Evolutionary conservation across 345 rosid genomes (phyloP), one percentile per base, ranked within the genome.

Genomic region (Melastoma malabathricum): DNA sequence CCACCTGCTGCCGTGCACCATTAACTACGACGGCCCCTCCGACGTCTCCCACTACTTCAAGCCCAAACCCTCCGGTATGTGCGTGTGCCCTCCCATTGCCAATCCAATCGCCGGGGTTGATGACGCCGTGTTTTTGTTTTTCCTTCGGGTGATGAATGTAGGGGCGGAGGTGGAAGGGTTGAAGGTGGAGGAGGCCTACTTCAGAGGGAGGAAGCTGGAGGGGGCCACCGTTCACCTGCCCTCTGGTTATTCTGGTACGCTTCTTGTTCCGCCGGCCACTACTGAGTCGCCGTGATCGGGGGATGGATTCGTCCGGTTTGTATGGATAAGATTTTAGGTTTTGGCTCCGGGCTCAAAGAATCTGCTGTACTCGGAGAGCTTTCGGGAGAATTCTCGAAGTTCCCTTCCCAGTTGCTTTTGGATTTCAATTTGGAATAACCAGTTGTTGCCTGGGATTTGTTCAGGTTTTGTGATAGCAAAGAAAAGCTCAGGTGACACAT

Each of bases 1-100:
- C 39, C 96, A 84, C 62, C 79, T 69, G 17, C 81, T 86, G n/a
- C 96, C 96, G 61, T 90, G 96, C 67, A 74, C 84, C 75, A 65
- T 87, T 80, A 80, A 73, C 64, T 67, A 70, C 68, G 64, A 75
- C 58, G 96, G 93, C 34, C 87, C 92, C 54, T 50, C 74, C 63
- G 49, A 74, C 47, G 86, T 87, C 54, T 78, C 95, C 46, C 72
- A 84, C 46, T 90, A 80, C 72, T 84, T 82, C 82, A 90, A 68
- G 71, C 84, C 95, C 72, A 78, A 73, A 61, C 13, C 74, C 54
- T 60, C 67, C 4, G 87, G 98, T 82, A 67, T 34, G 20, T 16
- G 18, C 16, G 38, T 25, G 4, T 9, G 12, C n/a, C n/a, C n/a
- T n/a, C n/a, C 4, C 1, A 16, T 10, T 45, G 41, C 27, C 5